Conservation (phyloP, 108 stramenopile genomes). For the Nannochloropsis salina region DNA sequence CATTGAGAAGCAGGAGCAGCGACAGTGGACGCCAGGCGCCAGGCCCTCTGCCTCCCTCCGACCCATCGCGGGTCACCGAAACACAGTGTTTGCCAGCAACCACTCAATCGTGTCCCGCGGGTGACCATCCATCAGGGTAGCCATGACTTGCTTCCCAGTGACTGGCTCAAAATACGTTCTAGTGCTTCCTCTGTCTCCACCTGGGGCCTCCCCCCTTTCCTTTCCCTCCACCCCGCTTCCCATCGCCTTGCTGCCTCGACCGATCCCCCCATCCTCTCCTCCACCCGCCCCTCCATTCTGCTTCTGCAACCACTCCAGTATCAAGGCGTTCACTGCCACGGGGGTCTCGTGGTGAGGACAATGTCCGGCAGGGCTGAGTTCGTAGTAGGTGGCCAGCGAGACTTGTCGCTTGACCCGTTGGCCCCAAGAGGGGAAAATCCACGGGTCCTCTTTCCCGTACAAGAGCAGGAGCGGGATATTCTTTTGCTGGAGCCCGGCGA, state of each 20-base stretch:
- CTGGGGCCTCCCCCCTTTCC: background rate
- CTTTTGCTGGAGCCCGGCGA: background rate
- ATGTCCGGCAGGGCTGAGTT: conserved; percentile 30
- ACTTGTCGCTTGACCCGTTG: conserved; percentile 39
- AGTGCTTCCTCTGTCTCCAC: background rate
- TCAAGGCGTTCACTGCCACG: conserved; percentile 30
- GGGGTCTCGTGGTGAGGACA: conserved; percentile 43
- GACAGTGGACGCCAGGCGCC: too few relatives aligned
- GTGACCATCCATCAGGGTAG: background rate
- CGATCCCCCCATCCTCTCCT: background rate
- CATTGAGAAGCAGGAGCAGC: too few relatives aligned
- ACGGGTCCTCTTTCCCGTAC: conserved; percentile 42
- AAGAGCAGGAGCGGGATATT: conserved; percentile 29
- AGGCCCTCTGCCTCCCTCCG: background rate
- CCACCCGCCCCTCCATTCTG: background rate
- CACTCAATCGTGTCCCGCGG: background rate
- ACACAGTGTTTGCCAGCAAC: background rate
- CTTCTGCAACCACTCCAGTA: conserved; percentile 29
- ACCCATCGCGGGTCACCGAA: background rate
- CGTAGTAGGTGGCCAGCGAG: conserved; percentile 33
- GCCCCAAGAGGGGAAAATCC: conserved; percentile 39
- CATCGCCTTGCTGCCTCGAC: background rate
- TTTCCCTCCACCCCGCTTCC: background rate
- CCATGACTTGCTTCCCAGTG: background rate
- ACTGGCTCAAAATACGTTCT: conserved; percentile 7